Base-by-base conservation (phyloP, 2,329 filamentous ascomycete genomes). In the Diaporthe batatas region DNA sequence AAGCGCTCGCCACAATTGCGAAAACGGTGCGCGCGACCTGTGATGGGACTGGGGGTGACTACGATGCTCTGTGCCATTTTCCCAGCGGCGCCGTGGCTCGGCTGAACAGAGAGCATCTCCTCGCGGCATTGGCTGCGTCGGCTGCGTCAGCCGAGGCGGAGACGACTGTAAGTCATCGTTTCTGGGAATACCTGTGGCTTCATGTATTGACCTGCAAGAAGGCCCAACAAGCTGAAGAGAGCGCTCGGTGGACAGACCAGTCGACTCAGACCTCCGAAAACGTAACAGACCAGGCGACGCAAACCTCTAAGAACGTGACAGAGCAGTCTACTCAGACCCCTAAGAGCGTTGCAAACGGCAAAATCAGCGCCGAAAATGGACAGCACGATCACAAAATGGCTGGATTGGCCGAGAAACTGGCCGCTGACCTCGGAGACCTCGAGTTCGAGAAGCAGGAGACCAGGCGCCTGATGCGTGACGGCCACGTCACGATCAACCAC, bases 401-500 rank as follows among this genome's bases (percentile, higher is more conserved):
- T 1, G 3, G 18, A 4, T 2, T 11, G 0, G 29, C 25, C 29
- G 25, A 14, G 7, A 11, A 6, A 21, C 21, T 44, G 21, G 10
- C 7, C 18, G 18, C 29, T 23, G 29, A 65, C n/a, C 18, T 36
- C 23, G 44, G 16, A 7, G 42, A 65, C 44, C 44, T 18, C 21
- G 42, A 47, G 12, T 51, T 36, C 18, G 59, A 65, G 44, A 47
- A 36, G 16, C 6, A 23, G 14, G 25, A 65, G 42, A 65, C 59
- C 18, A n/a, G 21, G 6, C 59, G 59, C 21, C 34, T 65, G 25
- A 10, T 65, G 2, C 42, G 59, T 7, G 59, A 47, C 2, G 42
- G 42, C 10, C 42, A 65, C 3, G 42, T 65, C 6, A 65, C 59
- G 3, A 65, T 65, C 59, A 65, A 65, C 14, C 59, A 65, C 11